Conservation (phyloP, 2,329 filamentous ascomycete genomes). For the Colletotrichum caudatum region DNA sequence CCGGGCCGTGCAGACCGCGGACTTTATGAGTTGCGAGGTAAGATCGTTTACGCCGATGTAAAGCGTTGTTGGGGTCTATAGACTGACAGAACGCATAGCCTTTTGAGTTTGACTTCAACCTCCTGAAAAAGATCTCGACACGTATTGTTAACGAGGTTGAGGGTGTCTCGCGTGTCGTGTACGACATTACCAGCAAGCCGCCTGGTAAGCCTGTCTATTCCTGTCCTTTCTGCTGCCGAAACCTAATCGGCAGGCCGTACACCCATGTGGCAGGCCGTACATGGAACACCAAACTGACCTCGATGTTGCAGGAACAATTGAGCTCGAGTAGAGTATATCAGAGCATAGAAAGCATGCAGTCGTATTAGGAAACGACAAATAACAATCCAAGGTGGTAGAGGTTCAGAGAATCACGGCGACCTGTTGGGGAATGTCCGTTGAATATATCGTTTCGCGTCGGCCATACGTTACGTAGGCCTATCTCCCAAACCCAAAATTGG, state of each 20-base stretch:
- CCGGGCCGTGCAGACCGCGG: slow-evolving; percentile 61
- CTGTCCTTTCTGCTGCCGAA: neutral
- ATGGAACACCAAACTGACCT: slow-evolving; percentile 14
- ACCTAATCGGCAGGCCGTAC: neutral
- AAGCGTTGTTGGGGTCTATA: neutral
- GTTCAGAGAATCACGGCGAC: neutral
- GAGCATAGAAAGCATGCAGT: neutral
- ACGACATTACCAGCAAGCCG: slow-evolving; percentile 50
- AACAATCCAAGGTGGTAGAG: neutral
- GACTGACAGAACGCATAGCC: slow-evolving; percentile 66
- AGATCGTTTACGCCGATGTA: neutral
- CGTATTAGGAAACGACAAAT: too few relatives aligned
- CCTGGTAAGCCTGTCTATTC: slow-evolving; percentile 17
- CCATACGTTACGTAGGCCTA: neutral
- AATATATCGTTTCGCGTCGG: neutral
- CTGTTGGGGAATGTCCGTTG: neutral
- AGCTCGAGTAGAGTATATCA: slow-evolving; percentile 69
- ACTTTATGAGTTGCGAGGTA: slow-evolving; percentile 56
- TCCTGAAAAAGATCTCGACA: slow-evolving; percentile 73
- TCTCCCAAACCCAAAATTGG: neutral
- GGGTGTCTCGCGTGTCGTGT: slow-evolving; percentile 77
- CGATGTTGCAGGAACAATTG: slow-evolving; percentile 74
- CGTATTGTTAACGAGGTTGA: slow-evolving; percentile 77
- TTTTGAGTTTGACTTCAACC: slow-evolving; percentile 72
- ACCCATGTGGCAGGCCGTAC: neutral